Conservation (phyloP, 2,329 filamentous ascomycete genomes). For the Xylaria polymorpha region DNA sequence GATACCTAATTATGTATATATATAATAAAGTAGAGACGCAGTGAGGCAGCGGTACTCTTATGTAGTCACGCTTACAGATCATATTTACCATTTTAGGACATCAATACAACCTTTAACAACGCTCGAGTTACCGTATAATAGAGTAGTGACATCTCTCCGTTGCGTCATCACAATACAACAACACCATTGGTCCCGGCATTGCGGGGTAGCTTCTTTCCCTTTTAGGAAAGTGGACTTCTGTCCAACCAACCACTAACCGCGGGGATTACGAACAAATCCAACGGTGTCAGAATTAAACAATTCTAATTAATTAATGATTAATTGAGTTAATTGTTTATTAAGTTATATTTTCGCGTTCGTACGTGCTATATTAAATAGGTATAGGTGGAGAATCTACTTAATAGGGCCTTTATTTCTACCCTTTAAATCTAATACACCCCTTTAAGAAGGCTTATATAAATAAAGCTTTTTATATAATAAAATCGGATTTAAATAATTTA, state of each 20-base stretch:
- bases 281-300: no score
- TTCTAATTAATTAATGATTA: no score
- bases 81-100: neutral
- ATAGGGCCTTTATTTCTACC: no score
- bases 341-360: no score
- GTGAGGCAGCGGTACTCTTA: neutral
- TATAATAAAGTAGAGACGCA: neutral
- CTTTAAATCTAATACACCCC: no score
- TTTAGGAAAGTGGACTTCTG: constrained; percentile 21
- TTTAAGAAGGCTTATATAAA: no score
- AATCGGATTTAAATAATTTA: no score
- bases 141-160: neutral
- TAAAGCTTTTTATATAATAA: no score
- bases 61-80: neutral
- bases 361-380: no score
- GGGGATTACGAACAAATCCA: no score
- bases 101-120: neutral
- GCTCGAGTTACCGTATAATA: neutral
- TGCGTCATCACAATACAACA: neutral
- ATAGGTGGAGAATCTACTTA: no score
- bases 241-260: constrained; percentile 1
- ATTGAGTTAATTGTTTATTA: no score
- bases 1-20: neutral
- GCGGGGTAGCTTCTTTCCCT: constrained; percentile 45
- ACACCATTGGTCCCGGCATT: constrained; percentile 9